Evolutionary conservation across 495 filamentous ascomycete species (phyloP).

Genomic region (Glonium stellatum): DNA sequence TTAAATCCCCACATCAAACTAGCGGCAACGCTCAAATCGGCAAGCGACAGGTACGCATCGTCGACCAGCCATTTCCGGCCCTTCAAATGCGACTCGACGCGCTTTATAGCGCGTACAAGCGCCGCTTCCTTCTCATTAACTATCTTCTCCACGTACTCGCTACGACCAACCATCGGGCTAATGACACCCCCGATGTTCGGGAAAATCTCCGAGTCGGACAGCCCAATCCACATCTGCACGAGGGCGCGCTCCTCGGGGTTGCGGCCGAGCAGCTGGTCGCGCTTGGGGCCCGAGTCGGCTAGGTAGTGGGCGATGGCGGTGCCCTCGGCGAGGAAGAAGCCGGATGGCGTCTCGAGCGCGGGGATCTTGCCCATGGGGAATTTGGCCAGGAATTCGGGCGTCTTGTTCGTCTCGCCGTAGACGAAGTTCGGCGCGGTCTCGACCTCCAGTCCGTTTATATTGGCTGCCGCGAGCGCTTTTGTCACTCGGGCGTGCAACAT

Average conservation of each 20-base stretch:
- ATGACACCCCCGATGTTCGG: constrained; percentile 30
- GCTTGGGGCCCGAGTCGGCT: constrained; percentile 47
- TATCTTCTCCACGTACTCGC: constrained; percentile 34
- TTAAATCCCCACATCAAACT: constrained; percentile 38
- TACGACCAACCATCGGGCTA: constrained; percentile 35
- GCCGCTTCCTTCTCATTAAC: constrained; percentile 31
- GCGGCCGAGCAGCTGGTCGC: constrained; percentile 45
- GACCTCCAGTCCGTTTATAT: constrained; percentile 47
- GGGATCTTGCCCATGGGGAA: constrained; percentile 58
- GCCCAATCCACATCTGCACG: constrained; percentile 47
- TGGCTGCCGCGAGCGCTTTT: constrained; percentile 47
- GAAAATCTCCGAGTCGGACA: constrained; percentile 43
- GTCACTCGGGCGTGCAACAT: constrained; percentile 13
- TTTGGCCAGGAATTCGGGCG: constrained; percentile 50
- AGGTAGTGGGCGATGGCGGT: constrained; percentile 51
- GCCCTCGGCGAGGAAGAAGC: constrained; percentile 45
- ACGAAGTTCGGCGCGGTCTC: constrained; percentile 38
- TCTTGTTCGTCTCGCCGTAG: constrained; percentile 40
- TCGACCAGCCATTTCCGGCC: constrained; percentile 41
- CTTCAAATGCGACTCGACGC: constrained; percentile 38
- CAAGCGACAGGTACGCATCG: constrained; percentile 46
- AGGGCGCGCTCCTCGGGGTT: constrained; percentile 42
- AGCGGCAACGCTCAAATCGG: constrained; percentile 46
- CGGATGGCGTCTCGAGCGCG: constrained; percentile 49
- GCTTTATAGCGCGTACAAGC: constrained; percentile 36